Conservation (phyloP, 2,329 filamentous ascomycete species). For the Pseudocercospora crystallina region DNA sequence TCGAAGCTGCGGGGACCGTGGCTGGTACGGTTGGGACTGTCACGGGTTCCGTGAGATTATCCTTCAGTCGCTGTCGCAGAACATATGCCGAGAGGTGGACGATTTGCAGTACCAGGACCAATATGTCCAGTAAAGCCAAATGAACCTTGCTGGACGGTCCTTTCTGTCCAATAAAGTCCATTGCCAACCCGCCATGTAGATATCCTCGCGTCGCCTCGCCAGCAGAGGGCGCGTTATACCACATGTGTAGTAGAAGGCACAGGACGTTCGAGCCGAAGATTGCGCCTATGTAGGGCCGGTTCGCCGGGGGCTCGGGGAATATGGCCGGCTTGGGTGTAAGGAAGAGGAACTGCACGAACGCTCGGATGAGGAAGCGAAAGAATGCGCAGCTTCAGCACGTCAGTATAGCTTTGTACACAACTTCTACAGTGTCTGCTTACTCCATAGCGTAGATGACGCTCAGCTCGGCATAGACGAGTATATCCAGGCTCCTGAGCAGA, state of each 20-base stretch:
- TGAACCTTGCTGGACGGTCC: constrained; percentile 55
- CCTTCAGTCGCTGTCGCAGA: constrained; percentile 52
- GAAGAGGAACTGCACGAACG: constrained; percentile 56
- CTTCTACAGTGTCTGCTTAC: constrained; percentile 41
- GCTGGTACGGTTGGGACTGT: constrained; percentile 15
- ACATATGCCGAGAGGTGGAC: constrained; percentile 56
- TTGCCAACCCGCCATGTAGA: constrained; percentile 61
- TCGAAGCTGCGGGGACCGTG: constrained; percentile 12
- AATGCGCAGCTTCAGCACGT: constrained; percentile 50
- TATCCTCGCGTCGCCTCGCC: constrained; percentile 54
- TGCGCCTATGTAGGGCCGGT: constrained; percentile 54
- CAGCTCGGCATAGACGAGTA: constrained; percentile 61
- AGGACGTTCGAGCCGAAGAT: constrained; percentile 56
- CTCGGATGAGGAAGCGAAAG: constrained; percentile 56
- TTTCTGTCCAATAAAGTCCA: constrained; percentile 65
- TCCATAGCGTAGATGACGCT: constrained; percentile 64
- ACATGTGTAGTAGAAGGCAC: constrained; percentile 56
- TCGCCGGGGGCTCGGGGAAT: constrained; percentile 47
- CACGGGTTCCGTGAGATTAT: constrained; percentile 26
- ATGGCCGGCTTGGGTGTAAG: constrained; percentile 59
- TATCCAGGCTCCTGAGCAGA: constrained; percentile 58
- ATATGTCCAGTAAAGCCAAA: constrained; percentile 54
- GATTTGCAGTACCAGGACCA: constrained; percentile 57
- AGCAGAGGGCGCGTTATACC: constrained; percentile 41
- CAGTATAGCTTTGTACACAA: constrained; percentile 8